A percentile compares a stretch with the other conserved stretches of the same genome.
Conservation (phyloP, 345 rosid species). For the Ailanthus altissimus region DNA sequence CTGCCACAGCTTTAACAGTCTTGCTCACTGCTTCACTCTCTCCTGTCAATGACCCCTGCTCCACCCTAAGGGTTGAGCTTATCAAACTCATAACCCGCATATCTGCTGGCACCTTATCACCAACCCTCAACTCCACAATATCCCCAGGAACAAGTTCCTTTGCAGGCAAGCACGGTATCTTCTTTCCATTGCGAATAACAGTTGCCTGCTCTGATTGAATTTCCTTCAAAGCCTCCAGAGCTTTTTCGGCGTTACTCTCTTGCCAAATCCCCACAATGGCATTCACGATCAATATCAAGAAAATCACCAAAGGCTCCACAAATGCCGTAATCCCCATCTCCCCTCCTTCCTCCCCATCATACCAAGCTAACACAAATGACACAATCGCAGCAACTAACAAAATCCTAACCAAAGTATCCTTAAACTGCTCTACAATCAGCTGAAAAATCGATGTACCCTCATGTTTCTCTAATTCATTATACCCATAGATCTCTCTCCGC, state of each 20-base stretch:
- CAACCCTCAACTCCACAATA: slow-evolving; percentile 80
- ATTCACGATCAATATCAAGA: slow-evolving; percentile 85
- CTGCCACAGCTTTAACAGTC: slow-evolving; percentile 65
- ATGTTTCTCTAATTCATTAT: slow-evolving; percentile 81
- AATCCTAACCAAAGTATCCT: slow-evolving; percentile 83
- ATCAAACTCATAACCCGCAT: slow-evolving; percentile 66
- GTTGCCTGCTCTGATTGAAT: slow-evolving; percentile 81
- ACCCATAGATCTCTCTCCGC: slow-evolving; percentile 55
- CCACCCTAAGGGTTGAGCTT: slow-evolving; percentile 81
- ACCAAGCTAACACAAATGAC: slow-evolving; percentile 78
- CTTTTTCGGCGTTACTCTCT: slow-evolving; percentile 90
- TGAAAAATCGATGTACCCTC: slow-evolving; percentile 63
- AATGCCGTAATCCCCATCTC: slow-evolving; percentile 84
- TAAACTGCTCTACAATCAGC: slow-evolving; percentile 77
- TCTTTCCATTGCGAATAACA: slow-evolving; percentile 65
- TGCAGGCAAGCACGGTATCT: slow-evolving; percentile 50
- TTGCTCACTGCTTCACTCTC: slow-evolving; percentile 91
- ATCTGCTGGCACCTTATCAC: slow-evolving; percentile 94
- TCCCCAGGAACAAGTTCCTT: slow-evolving; percentile 94
- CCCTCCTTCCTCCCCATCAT: slow-evolving; percentile 86
- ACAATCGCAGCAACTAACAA: slow-evolving; percentile 73
- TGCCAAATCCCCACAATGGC: slow-evolving; percentile 93
- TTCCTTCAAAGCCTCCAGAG: slow-evolving; percentile 89
- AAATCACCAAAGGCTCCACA: slow-evolving; percentile 93
- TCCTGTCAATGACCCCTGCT: slow-evolving; percentile 92